Base-by-base conservation (phyloP, 257 asterid genomes). In the Ocimum tenuiflorum region DNA sequence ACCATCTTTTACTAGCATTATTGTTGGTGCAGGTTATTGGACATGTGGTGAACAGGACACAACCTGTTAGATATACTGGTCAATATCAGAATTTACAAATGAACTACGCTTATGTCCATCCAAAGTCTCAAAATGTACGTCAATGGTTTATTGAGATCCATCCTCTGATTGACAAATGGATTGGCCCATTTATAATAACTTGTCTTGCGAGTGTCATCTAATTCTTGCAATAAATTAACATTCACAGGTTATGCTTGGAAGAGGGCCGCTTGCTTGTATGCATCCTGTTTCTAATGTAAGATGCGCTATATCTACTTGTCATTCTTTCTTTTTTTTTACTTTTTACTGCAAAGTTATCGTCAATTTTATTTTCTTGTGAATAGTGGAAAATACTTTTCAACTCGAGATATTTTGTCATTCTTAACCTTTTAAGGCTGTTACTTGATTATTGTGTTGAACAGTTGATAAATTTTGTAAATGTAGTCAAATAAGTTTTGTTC, bases 211-310 rank as follows among this genome's bases (percentile, higher is more conserved):
- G 3, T 15, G 12, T 54, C 19, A 2, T 67, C 72, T 57, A 65
- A 69, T 70, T 4, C 15, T 54, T 66, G 17, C 41, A 56, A 60
- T 55, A 33, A 60, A 60, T 59, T 70, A 61, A 47, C 36, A 8
- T 79, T 78, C 74, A 59, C 85, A 90, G 97, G 85, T 81, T 67
- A 79, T 80, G 87, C 70, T 78, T 74, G 91, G 89, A 67, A 82
- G 88, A 41, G 88, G 86, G 53, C 85, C 90, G 48, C 81, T 83
- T 70, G 85, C 85, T 74, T 81, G 82, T 57, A 60, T 83, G 85
- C 91, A 86, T 78, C 92, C 91, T 19, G 69, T 84, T 76, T 60
- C 96, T 54, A 73, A 45, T 73, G 97, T 90, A 83, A 81, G 97
- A 60, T 38, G 3, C 38, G 11, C 51, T 17, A 3, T 42, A 46